Evolutionary conservation across 2,329 filamentous ascomycete species (phyloP), one percentile per base, ranked within the genome.

Genomic region (Alternaria triticina): DNA sequence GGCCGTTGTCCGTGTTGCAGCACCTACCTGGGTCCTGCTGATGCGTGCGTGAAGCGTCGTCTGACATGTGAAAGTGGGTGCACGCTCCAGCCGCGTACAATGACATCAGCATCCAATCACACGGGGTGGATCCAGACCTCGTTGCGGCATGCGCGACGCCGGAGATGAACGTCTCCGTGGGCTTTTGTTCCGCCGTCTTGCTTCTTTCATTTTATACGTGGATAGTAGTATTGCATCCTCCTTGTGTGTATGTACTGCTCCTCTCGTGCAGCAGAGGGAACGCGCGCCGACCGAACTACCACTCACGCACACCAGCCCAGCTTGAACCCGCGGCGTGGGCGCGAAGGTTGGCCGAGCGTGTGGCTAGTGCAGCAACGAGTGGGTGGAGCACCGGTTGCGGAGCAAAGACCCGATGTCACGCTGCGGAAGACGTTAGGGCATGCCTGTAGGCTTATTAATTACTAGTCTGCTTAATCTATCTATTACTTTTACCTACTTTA

Each of bases 51-150:
- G 36, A 40, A 17, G 15, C 15, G 27, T 43, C 17, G 33, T 54
- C 51, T 58, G 43, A 28, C 65, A 68, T 68, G 65, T 68, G 65
- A 68, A 68, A 68, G 54, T 54, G 10, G 47, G 54, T 36, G 17
- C 64, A 61, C 64, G 64, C 54, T 36, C 54, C 59, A 52, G 4
- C 45, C 40, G 47, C 22, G 30, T 49, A 40, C 36, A 40, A 66
- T 65, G 64, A 66, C 61, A 64, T 67, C 64, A 62, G 64, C 46
- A 62, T 20, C 58, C 44, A 49, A 45, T 40, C 64, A 49, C 6
- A 54, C 25, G 20, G 51, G n/a, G 46, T 60, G 45, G 28, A 40
- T 44, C 45, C 25, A 51, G 54, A 57, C 59, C 51, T 52, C 30
- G 49, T 25, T 52, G 49, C 49, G 49, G 49, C 49, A 52, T 36